These are phyloP conservation scores for Metarhizium rileyi DNA, from an alignment of 2,329 filamentous ascomycete genomes.

Conservation along the genomic window DNA sequence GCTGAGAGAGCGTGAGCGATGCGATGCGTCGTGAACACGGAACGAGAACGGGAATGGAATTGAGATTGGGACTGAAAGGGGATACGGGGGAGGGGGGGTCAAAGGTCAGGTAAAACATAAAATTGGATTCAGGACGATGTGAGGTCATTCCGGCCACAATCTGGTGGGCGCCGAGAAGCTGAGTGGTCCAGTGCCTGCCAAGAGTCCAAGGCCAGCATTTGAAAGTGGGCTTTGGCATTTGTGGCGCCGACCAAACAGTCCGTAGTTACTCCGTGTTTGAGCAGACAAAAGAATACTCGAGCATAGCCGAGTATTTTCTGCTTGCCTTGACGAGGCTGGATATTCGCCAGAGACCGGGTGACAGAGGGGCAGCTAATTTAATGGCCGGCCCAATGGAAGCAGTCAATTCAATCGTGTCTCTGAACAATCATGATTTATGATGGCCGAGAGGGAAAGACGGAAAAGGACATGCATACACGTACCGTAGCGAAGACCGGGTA, in stretches of 20 bases:
- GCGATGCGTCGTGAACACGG: background rate
- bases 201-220: too few relatives aligned
- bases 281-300: background rate
- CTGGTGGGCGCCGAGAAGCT: background rate
- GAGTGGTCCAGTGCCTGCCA: background rate
- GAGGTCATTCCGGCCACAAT: slow-evolving; percentile 1
- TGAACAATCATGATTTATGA: background rate
- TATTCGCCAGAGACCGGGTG: background rate
- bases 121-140: background rate
- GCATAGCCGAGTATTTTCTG: background rate
- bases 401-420: background rate
- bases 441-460: background rate
- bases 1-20: background rate
- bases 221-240: too few relatives aligned
- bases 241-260: too few relatives aligned
- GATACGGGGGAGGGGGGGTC: background rate
- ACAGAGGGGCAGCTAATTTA: background rate
- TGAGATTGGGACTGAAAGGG: too few relatives aligned
- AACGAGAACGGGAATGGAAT: too few relatives aligned
- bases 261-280: too few relatives aligned
- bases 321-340: too few relatives aligned
- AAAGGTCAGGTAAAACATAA: too few relatives aligned
- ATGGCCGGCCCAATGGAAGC: slow-evolving; percentile 1
- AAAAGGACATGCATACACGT: too few relatives aligned
- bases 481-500: too few relatives aligned